These are phyloP conservation scores for Acorus gramineus DNA, from an alignment of 106 monocot genomes.

Conservation along the genomic window DNA sequence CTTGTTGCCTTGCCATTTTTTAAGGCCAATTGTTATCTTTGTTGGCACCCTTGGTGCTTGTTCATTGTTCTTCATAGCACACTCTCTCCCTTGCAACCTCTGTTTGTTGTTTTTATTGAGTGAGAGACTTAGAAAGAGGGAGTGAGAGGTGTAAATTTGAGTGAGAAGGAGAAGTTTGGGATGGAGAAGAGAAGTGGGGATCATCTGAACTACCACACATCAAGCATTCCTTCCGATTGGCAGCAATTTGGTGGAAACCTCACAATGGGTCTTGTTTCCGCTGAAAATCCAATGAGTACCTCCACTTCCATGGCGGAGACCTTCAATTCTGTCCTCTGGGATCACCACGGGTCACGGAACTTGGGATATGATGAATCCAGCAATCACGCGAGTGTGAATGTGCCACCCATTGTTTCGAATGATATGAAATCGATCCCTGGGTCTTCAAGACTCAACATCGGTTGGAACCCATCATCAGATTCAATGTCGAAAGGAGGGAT, in stretches of 20 bases:
- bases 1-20: too few relatives aligned
- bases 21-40: too few relatives aligned
- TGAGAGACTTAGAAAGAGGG: neutral
- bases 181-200: conserved; percentile 29
- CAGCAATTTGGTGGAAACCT: conserved; percentile 8
- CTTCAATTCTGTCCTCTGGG: conserved; percentile 23
- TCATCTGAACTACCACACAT: conserved; percentile 12
- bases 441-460: conserved; percentile 17
- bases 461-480: conserved; percentile 21
- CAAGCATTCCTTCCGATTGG: conserved; percentile 9
- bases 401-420: neutral
- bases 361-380: conserved; percentile 4
- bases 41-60: too few relatives aligned
- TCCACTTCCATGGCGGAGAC: conserved; percentile 25
- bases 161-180: conserved; percentile 32
- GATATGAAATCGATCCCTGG: conserved; percentile 5
- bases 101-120: neutral
- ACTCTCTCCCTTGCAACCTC: neutral
- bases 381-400: neutral
- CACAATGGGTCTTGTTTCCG: conserved; percentile 1
- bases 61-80: neutral
- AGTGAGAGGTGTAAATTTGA: conserved; percentile 27
- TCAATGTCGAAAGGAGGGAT: neutral
- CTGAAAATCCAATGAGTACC: conserved; percentile 9
- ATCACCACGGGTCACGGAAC: conserved; percentile 7